Evolutionary conservation across 2,329 filamentous ascomycete genomes (phyloP).

Genomic region (Fusarium brevicatenulatum): DNA sequence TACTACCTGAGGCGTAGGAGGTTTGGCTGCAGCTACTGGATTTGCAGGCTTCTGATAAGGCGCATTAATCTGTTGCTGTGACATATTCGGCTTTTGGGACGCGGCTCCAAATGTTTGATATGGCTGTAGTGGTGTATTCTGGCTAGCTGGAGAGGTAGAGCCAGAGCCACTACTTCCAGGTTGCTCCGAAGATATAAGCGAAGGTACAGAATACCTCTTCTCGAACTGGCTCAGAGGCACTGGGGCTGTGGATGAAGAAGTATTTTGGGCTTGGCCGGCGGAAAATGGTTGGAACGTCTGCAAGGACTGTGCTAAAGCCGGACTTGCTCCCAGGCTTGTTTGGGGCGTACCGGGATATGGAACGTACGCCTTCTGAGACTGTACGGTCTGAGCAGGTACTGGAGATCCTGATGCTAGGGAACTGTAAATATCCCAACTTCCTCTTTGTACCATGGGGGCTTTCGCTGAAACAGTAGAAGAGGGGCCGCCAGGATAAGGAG

Average conservation of each 20-base stretch:
- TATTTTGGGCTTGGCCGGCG: not conserved
- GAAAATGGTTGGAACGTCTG: not conserved
- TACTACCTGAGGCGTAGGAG: not conserved
- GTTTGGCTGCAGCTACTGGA: not conserved
- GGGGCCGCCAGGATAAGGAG: too few relatives aligned
- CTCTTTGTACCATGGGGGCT: not conserved
- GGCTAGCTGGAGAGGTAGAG: not conserved
- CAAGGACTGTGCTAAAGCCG: not conserved
- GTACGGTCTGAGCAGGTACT: not conserved
- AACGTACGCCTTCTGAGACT: not conserved
- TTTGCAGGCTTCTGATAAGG: not conserved
- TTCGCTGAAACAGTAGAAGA: not conserved
- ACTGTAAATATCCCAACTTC: conserved; percentile 10
- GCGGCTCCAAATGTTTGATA: not conserved
- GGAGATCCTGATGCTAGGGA: not conserved
- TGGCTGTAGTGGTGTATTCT: not conserved
- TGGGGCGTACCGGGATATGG: not conserved
- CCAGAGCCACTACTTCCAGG: not conserved
- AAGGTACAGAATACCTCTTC: not conserved
- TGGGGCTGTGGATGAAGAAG: not conserved
- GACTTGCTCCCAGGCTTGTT: not conserved
- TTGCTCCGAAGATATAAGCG: not conserved
- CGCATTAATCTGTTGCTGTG: not conserved
- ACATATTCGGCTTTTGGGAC: not conserved
- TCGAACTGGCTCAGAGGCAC: not conserved